Percentiles rank a stretch among this genome's conserved stretches.
These are phyloP conservation scores for Quercus ilex DNA, from an alignment of 306 rosid species.

Conservation along the genomic window DNA sequence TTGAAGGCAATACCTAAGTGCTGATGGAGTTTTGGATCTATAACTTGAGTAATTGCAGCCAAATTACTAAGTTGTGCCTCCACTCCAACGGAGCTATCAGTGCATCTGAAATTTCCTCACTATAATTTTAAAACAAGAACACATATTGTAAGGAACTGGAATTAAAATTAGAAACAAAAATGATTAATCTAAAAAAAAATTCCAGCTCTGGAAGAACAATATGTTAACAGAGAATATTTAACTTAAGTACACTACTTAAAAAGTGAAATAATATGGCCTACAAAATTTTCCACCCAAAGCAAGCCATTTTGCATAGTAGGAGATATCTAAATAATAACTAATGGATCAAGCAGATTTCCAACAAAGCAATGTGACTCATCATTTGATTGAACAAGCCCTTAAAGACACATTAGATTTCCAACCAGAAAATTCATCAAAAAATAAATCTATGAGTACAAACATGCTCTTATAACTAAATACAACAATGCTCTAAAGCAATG, in stretches of 20 bases:
- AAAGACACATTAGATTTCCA: slow-evolving; percentile 14
- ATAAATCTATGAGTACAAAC: background rate
- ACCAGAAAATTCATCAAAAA: slow-evolving; percentile 6
- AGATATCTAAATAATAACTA: background rate
- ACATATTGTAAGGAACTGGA: slow-evolving; percentile 38
- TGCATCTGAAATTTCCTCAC: slow-evolving; percentile 98
- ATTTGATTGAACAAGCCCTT: background rate
- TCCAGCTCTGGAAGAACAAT: slow-evolving; percentile 1
- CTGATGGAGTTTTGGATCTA: slow-evolving; percentile 96
- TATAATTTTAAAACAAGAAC: slow-evolving; percentile 38
- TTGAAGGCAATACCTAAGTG: slow-evolving; percentile 70
- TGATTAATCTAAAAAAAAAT: background rate
- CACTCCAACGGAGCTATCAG: slow-evolving; percentile 84
- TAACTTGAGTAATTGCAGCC: slow-evolving; percentile 90
- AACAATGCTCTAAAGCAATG: background rate
- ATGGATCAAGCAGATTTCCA: background rate
- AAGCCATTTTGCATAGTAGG: background rate
- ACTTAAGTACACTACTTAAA: too few species aligned
- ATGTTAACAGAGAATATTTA: background rate
- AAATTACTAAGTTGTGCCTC: slow-evolving; percentile 72
- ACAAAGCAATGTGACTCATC: background rate
- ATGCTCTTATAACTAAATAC: background rate
- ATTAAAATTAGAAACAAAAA: slow-evolving; percentile 16
- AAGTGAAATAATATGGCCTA: too few species aligned
- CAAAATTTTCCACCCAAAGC: too few species aligned